phyloP scores from a whole-genome alignment of 495 filamentous ascomycete genomes.

The Trypethelium eluteriae region DNA sequence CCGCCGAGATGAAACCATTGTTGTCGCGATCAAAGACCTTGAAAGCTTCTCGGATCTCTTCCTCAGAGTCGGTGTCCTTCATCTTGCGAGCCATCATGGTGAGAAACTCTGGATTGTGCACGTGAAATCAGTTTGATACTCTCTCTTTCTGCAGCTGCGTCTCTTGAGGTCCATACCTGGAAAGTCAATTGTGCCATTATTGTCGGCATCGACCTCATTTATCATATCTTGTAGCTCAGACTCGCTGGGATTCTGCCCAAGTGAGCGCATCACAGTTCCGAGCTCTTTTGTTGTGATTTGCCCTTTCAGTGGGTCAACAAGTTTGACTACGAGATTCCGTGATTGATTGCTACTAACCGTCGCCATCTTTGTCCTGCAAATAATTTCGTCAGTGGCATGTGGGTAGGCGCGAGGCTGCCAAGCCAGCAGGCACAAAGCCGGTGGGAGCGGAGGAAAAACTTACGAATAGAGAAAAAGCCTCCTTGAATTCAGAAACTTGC shows the following conservation, averaged over 20 bases:
- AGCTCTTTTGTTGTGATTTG: slow-evolving; percentile 99
- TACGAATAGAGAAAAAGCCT: slow-evolving; percentile 99
- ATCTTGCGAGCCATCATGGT: slow-evolving; percentile 99
- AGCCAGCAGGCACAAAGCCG: not conserved
- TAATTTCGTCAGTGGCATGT: not conserved
- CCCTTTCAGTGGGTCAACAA: slow-evolving; percentile 46
- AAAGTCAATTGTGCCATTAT: slow-evolving; percentile 99
- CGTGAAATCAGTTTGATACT: slow-evolving; percentile 9
- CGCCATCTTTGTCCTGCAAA: slow-evolving; percentile 94
- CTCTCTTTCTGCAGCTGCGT: not conserved
- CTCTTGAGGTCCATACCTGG: slow-evolving; percentile 54
- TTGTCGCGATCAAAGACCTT: slow-evolving; percentile 99
- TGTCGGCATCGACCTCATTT: slow-evolving; percentile 99
- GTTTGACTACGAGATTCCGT: not conserved
- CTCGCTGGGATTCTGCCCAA: slow-evolving; percentile 98
- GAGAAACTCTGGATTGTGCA: slow-evolving; percentile 65
- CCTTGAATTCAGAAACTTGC: slow-evolving; percentile 99
- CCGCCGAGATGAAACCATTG: slow-evolving; percentile 98
- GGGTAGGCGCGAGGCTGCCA: slow-evolving; percentile 22
- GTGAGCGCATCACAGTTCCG: slow-evolving; percentile 98
- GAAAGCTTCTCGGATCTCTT: slow-evolving; percentile 93
- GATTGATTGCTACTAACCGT: slow-evolving; percentile 64
- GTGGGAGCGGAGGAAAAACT: slow-evolving; percentile 42
- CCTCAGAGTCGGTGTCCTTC: slow-evolving; percentile 99
- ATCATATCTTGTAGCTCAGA: slow-evolving; percentile 99